These are phyloP conservation scores for Microsporum audouinii DNA, from an alignment of 2,329 filamentous ascomycete species.

Conservation along the genomic window DNA sequence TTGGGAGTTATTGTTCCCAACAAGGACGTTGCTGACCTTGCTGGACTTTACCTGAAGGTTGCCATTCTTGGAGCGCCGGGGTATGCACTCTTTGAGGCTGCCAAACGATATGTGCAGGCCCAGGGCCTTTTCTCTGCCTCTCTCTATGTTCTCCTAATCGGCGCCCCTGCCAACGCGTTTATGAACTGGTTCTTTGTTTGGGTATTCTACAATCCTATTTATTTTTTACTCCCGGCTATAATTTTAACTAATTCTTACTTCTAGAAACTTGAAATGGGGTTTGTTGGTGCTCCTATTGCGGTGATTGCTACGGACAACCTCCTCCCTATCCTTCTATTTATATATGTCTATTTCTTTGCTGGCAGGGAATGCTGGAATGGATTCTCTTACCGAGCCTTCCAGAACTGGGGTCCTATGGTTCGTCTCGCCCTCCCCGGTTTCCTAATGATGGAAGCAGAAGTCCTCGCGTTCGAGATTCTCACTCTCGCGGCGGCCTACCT, in stretches of 20 bases:
- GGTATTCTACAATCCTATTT: slow-evolving; percentile 36
- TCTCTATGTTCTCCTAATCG: slow-evolving; percentile 71
- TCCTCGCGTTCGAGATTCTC: slow-evolving; percentile 82
- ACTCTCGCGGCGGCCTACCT: slow-evolving; percentile 74
- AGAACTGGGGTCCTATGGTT: slow-evolving; percentile 76
- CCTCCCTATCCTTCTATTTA: slow-evolving; percentile 58
- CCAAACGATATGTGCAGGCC: slow-evolving; percentile 79
- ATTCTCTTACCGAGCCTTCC: slow-evolving; percentile 56
- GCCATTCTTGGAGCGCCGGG: slow-evolving; percentile 61
- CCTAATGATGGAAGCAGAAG: slow-evolving; percentile 89
- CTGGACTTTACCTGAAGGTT: slow-evolving; percentile 61
- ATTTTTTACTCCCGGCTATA: neutral
- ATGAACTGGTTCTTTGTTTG: slow-evolving; percentile 76
- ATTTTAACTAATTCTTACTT: slow-evolving; percentile 7
- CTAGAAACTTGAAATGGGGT: slow-evolving; percentile 50
- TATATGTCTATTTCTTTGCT: slow-evolving; percentile 61
- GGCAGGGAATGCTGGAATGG: slow-evolving; percentile 73
- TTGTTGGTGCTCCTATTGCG: slow-evolving; percentile 68
- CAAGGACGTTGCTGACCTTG: slow-evolving; percentile 55
- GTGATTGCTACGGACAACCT: slow-evolving; percentile 64
- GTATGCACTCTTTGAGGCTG: slow-evolving; percentile 63
- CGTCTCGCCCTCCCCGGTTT: slow-evolving; percentile 77
- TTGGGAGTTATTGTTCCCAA: slow-evolving; percentile 60
- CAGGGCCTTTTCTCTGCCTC: slow-evolving; percentile 76
- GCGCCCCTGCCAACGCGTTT: slow-evolving; percentile 66